Conservation (phyloP, 2,329 filamentous ascomycete genomes). For the Clonostachys rhizophaga region DNA sequence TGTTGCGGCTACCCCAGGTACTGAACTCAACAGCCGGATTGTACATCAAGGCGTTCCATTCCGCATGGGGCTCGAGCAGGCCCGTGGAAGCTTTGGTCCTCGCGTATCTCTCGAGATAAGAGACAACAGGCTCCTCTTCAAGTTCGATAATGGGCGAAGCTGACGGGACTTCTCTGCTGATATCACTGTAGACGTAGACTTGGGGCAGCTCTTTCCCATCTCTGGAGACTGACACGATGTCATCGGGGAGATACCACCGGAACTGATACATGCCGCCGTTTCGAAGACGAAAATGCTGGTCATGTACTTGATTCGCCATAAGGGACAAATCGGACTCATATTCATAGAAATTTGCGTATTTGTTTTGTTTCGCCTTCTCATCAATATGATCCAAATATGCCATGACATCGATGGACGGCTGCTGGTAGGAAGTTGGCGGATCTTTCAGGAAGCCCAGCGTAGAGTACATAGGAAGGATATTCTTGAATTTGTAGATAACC, state of each 20-base stretch:
- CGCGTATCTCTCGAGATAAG: too few relatives aligned
- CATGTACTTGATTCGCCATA: slow-evolving; percentile 49
- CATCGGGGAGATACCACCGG: slow-evolving; percentile 25
- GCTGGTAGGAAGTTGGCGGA: slow-evolving; percentile 44
- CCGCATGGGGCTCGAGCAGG: too few relatives aligned
- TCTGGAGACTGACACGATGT: too few relatives aligned
- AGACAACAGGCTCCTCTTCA: too few relatives aligned
- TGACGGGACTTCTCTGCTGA: too few relatives aligned
- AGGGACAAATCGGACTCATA: slow-evolving; percentile 50
- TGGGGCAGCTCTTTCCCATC: too few relatives aligned
- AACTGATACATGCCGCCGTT: slow-evolving; percentile 33
- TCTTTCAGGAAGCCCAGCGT: slow-evolving; percentile 41
- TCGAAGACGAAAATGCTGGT: slow-evolving; percentile 58
- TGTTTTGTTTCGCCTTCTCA: slow-evolving; percentile 28
- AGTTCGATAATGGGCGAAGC: too few relatives aligned
- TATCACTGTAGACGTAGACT: too few relatives aligned
- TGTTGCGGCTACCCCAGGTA: too few relatives aligned
- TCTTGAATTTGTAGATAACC: slow-evolving; percentile 27
- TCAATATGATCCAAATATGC: slow-evolving; percentile 36
- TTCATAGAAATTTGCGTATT: slow-evolving; percentile 47
- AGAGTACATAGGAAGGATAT: slow-evolving; percentile 42
- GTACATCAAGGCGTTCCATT: too few relatives aligned
- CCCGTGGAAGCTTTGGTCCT: too few relatives aligned
- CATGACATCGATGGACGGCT: slow-evolving; percentile 41
- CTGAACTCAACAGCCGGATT: too few relatives aligned